phyloP scores from a whole-genome alignment of 2,329 filamentous ascomycete genomes.

The Cercospora nicotianae region DNA sequence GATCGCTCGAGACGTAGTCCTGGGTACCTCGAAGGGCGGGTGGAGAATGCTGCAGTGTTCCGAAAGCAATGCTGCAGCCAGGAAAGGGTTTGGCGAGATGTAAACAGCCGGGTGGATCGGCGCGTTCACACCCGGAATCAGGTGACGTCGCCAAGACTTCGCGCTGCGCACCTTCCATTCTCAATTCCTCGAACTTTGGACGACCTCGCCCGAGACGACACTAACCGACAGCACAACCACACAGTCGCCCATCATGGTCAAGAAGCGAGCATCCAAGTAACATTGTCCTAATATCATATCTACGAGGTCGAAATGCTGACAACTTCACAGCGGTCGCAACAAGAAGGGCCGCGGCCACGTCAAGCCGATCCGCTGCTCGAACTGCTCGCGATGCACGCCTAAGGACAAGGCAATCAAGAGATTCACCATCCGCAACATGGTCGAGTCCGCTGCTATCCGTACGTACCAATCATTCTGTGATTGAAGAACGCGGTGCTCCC shows the following conservation, averaged over 20 bases:
- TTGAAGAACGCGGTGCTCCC: constrained; percentile 16
- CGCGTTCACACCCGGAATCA: background rate
- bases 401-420: constrained; percentile 99
- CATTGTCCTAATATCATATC: constrained; percentile 35
- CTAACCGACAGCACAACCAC: constrained; percentile 25
- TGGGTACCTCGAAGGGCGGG: background rate
- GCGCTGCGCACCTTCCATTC: background rate
- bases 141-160: constrained; percentile 1
- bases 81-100: background rate
- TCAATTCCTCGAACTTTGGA: constrained; percentile 6
- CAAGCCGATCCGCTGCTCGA: constrained; percentile 96
- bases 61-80: background rate
- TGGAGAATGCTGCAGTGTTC: background rate
- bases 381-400: constrained; percentile 79
- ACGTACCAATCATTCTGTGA: constrained; percentile 52
- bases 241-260: constrained; percentile 64
- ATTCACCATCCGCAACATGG: constrained; percentile 99
- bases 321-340: constrained; percentile 79
- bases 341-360: constrained; percentile 99
- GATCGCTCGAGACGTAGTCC: background rate
- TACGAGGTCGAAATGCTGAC: constrained; percentile 38
- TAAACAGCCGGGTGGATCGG: constrained; percentile 1
- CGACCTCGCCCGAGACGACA: constrained; percentile 9
- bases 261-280: constrained; percentile 74
- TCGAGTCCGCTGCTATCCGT: constrained; percentile 99